Percentiles rank a stretch among this genome's conserved stretches.
These are phyloP conservation scores for Trametes cubensis DNA, from an alignment of 768 basidiomycete species.

Conservation along the genomic window DNA sequence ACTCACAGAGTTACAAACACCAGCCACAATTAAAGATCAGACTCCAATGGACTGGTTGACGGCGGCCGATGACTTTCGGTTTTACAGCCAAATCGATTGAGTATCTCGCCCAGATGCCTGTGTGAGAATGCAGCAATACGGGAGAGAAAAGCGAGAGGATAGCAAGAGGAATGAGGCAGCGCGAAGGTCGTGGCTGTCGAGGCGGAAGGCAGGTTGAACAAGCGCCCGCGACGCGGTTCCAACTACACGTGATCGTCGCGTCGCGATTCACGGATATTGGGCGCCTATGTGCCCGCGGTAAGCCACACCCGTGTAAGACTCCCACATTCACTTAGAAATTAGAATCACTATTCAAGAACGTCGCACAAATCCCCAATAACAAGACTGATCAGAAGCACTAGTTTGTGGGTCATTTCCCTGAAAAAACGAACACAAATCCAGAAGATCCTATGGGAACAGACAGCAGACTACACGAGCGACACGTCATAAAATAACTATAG, in stretches of 20 bases:
- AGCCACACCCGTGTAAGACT: no score
- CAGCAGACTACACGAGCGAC: background rate
- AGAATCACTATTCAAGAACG: background rate
- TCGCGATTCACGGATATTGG: background rate
- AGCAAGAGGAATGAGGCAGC: background rate
- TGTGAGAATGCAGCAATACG: background rate
- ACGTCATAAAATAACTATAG: constrained; percentile 38
- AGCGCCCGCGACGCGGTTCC: constrained; percentile 18
- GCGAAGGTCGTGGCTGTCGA: constrained; percentile 2
- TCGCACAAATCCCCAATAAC: no score
- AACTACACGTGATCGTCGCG: constrained; percentile 22
- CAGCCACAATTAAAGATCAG: no score
- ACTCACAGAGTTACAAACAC: no score
- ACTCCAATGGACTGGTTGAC: no score
- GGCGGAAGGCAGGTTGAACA: background rate
- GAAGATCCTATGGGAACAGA: background rate
- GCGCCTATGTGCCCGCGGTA: background rate
- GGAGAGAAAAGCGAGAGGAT: background rate
- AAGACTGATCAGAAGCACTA: no score
- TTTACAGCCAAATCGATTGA: no score
- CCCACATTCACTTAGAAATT: no score
- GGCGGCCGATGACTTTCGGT: no score
- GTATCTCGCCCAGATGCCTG: no score
- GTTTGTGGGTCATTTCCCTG: no score
- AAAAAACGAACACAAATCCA: background rate